Evolutionary conservation across 805 yeast genomes (phyloP), one percentile per base, ranked within the genome.

Genomic region (Suhomyces pyralidae): DNA sequence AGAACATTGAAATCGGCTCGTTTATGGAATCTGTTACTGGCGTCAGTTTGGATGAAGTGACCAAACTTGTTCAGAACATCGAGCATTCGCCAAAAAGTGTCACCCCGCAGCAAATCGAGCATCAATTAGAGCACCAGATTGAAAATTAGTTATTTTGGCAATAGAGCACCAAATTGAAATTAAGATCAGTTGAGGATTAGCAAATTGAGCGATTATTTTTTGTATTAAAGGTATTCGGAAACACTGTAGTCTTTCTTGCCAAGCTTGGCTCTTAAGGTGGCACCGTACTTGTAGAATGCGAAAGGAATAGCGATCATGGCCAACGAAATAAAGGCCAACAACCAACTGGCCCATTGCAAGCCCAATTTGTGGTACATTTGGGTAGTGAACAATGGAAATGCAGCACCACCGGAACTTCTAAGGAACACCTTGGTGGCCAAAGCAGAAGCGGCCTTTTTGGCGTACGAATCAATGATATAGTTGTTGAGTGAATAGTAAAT

Each of bases 401-500:
- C 93, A 25, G 91, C 93, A 74, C 94, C 96, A 62, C 91, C 92
- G 19, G 90, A 87, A 60, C 86, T 80, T 77, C 96, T 81, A 60
- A 88, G 73, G 62, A 88, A 87, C 28, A 87, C 93, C 65, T 88
- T 88, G 4, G 93, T 86, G 14, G 93, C 93, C 59, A 88, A 76
- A 0, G 94, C 94, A 54, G 85, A 79, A 7, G 94, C 90, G 5
- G 93, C 92, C 63, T 79, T 86, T 63, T 86, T 83, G 50, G 90
- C 86, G 70, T 91, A 90, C 40, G 96, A 87, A 70, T 91, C 97
- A 65, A 91, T 89, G 69, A 91, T 92, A 64, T 92, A 90, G 71
- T 88, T 88, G 73, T 88, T 81, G 55, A 81, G 66, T 1, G 84
- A 79, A 63, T 81, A 81, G 66, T 81, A 81, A 56, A 81, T 78